Base-by-base conservation (phyloP, 805 yeast species). In the Metschnikowia amazonensis region DNA sequence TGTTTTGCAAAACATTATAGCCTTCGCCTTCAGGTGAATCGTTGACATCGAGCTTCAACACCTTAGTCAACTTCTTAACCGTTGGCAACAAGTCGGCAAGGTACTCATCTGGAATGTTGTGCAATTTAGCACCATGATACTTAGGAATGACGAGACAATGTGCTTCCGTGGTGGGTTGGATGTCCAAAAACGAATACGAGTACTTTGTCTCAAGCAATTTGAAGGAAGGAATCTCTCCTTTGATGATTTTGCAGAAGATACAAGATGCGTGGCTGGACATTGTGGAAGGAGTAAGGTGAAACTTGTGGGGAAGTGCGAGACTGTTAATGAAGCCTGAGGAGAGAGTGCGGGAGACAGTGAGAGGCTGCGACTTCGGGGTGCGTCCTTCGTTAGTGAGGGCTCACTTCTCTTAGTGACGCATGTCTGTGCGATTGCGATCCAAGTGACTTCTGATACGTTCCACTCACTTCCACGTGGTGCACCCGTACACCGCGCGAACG, bases 151-250 rank as follows among this genome's bases (percentile, higher is more conserved):
- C 81, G 58, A 92, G 71, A 27, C 92, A 80, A 64, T 92, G 99
- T 23, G 96, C 97, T 58, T 80, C 79, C 8, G 96, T 74, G 14
- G 92, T 86, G 51, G 99, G 98, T 57, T 89, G 94, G 60, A 92
- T 90, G 60, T 92, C 99, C 58, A 94, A 74, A 65, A 92, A 94
- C 0, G 98, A 88, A 60, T 76, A 87, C 2, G 88, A 68, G 57
- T 77, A 75, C 48, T 84, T 75, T n/a, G 97, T 88, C 66, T 92
- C 99, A 59, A 86, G 76, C 51, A 92, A 69, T 65, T 92, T 94
- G 74, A 88, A 81, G 1, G 95, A 86, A 28, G 99, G 99, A 60
- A 92, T 94, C 58, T 94, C 97, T 45, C 97, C 95, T 62, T 89
- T 89, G 71, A 92, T 82, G 66, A 92, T 92, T 60, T 90, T 89